Evolutionary conservation across 768 basidiomycete genomes (phyloP).

Genomic region (Termitomyces sp.): DNA sequence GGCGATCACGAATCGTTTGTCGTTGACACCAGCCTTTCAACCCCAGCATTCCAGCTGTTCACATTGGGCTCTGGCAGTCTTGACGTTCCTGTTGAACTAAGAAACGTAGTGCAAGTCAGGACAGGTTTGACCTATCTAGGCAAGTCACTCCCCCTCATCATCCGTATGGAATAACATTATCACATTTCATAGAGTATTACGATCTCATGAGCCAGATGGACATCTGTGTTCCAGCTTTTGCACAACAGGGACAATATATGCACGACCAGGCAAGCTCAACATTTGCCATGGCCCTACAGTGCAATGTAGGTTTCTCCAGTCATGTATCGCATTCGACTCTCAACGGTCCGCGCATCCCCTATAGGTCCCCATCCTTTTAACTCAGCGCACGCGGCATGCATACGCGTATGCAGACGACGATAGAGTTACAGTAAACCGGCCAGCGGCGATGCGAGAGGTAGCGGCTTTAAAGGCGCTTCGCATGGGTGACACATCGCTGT

Average conservation of each 20-base stretch:
- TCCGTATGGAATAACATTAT: background rate
- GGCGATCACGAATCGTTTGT: constrained; percentile 17
- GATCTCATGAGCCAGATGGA: constrained; percentile 33
- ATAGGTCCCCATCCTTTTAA: constrained; percentile 38
- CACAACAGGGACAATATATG: constrained; percentile 26
- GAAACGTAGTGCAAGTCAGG: constrained; percentile 33
- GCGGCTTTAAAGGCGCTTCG: constrained; percentile 34
- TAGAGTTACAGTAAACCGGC: constrained; percentile 32
- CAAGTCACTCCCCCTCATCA: background rate
- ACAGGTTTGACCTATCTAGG: constrained; percentile 29
- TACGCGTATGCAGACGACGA: constrained; percentile 36
- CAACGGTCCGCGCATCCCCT: too few species aligned
- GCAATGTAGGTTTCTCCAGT: constrained; percentile 25
- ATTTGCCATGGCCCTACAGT: constrained; percentile 35
- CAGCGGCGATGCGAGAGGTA: constrained; percentile 36
- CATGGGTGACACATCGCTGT: constrained; percentile 22
- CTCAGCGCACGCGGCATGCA: constrained; percentile 30
- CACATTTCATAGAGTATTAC: constrained; percentile 25
- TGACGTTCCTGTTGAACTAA: constrained; percentile 30
- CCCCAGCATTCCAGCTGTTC: constrained; percentile 29
- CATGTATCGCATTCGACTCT: background rate
- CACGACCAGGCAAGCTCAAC: constrained; percentile 37
- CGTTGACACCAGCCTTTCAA: constrained; percentile 19
- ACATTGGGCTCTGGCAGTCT: constrained; percentile 29
- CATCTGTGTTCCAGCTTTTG: constrained; percentile 38